These are phyloP conservation scores for Silene coronaria DNA, from an alignment of 179 eudicot species.

Conservation along the genomic window DNA sequence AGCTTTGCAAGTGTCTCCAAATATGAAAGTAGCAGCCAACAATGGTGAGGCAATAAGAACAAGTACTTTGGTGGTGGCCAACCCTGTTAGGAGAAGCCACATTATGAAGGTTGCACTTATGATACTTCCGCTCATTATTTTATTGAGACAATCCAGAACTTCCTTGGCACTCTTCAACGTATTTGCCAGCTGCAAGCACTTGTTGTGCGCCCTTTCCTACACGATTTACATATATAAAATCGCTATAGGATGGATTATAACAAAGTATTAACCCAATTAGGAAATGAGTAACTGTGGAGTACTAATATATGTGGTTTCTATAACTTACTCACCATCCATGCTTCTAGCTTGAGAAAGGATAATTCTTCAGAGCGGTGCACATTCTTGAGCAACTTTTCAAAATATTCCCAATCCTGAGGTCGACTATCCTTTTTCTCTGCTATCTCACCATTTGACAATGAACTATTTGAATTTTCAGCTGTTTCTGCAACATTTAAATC, in stretches of 20 bases:
- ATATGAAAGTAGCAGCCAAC: conserved; percentile 16
- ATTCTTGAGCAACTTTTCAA: not conserved
- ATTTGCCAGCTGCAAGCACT: conserved; percentile 23
- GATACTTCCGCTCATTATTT: conserved; percentile 13
- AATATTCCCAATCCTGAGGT: conserved; percentile 4
- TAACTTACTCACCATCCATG: conserved; percentile 7
- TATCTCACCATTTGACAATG: not conserved
- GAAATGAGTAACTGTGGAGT: not conserved
- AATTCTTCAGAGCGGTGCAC: conserved; percentile 11
- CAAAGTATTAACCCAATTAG: not conserved
- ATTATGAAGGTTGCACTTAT: conserved; percentile 11
- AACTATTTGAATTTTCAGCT: not conserved
- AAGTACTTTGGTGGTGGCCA: conserved; percentile 17
- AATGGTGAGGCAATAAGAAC: conserved; percentile 8
- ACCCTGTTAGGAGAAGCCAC: conserved; percentile 25
- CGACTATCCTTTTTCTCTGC: not conserved
- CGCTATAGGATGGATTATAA: not conserved
- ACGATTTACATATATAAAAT: not conserved
- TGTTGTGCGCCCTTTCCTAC: conserved; percentile 19
- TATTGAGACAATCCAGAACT: conserved; percentile 15
- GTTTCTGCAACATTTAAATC: not conserved
- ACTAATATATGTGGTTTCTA: too few species aligned
- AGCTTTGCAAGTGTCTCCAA: conserved; percentile 26
- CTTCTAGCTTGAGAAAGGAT: conserved; percentile 1
- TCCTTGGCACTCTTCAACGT: conserved; percentile 15